Base-by-base conservation (phyloP, 2,329 filamentous ascomycete species). In the Seiridium cupressi region DNA sequence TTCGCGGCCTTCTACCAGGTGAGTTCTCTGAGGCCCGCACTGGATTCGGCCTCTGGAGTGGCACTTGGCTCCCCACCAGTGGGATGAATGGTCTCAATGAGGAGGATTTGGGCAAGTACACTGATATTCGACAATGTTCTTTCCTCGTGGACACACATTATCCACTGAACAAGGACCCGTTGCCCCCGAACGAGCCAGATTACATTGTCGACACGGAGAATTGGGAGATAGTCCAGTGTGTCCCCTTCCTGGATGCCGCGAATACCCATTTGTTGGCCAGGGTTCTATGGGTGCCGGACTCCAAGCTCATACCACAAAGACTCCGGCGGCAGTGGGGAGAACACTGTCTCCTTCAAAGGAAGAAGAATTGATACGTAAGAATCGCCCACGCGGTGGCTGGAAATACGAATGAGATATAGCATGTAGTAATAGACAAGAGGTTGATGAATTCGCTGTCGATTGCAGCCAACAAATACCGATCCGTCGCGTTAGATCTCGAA, bases 11-110 rank as follows among this genome's bases (percentile, higher is more conserved):
- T 18, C 79, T 99, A 4, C 95, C 95, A 0, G 95, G 95, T 1
- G 91, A 97, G 69, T 99, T 98, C 72, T 86, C 87, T 18, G 90
- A 96, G 74, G 89, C 88, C 1, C 79, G 81, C 26, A 84, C 77
- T 13, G 88, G 87, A 5, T 89, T 89, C 66, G 91, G 88, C 3
- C 81, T 92, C 63, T 92, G 90, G 75, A 85, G 90, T 48, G 93
- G 93, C n/a, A 92, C 93, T 1, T 96, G 92, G 86, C 78, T 91
- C 60, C 84, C 89, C 1, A 90, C 95, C 0, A 78, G 81, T 54
- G 94, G 94, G 3, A 92, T 99, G 87, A 99, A 99, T 72, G 92
- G 96, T 72, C 85, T 87, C 63, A 99, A 99, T 69, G 80, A 88
- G 65, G 93, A 97, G 74, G 95, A 99, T 72, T 73, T 84, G 62